phyloP scores from a whole-genome alignment of 352 stramenopile species.

The Hyaloperonospora brassicae region DNA sequence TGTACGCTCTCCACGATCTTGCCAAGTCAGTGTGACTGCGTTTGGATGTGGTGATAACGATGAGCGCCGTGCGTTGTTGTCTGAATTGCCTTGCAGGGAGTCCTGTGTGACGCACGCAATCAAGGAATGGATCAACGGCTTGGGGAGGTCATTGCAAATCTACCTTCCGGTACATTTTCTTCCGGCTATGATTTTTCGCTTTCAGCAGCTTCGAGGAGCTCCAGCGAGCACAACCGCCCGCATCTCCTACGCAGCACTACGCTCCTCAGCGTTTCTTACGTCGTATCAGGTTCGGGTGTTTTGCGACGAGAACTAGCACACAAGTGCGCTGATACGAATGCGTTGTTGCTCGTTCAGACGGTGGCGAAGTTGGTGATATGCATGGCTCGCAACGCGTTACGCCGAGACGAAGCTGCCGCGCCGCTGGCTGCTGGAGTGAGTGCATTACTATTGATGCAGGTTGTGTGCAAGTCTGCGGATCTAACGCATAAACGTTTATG shows the following conservation, averaged over 20 bases:
- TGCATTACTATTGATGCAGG: slow-evolving; percentile 2
- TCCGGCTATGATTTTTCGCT: slow-evolving; percentile 69
- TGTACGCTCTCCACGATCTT: slow-evolving; percentile 29
- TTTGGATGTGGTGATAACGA: neutral
- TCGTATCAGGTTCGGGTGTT: slow-evolving; percentile 57
- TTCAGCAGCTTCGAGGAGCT: slow-evolving; percentile 39
- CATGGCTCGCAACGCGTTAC: slow-evolving; percentile 59
- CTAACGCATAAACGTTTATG: slow-evolving; percentile 1
- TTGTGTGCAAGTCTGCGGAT: neutral
- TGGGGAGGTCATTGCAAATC: slow-evolving; percentile 67
- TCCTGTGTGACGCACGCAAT: slow-evolving; percentile 73
- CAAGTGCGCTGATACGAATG: neutral
- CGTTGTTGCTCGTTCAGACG: slow-evolving; percentile 30
- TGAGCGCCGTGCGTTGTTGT: no score
- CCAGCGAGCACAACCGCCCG: slow-evolving; percentile 39
- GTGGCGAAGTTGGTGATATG: slow-evolving; percentile 70
- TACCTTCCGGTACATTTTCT: slow-evolving; percentile 79
- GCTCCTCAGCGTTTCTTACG: slow-evolving; percentile 75
- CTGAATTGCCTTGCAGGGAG: slow-evolving; percentile 31
- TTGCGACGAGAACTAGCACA: neutral
- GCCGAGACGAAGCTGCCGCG: slow-evolving; percentile 43
- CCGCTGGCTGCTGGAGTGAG: slow-evolving; percentile 50
- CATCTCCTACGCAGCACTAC: slow-evolving; percentile 60
- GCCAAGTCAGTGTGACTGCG: neutral
- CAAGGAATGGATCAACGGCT: slow-evolving; percentile 64